A percentile compares a stretch with the other conserved stretches of the same genome.
Conservation (phyloP, 768 basidiomycete genomes). For the Tylopilus sp. region DNA sequence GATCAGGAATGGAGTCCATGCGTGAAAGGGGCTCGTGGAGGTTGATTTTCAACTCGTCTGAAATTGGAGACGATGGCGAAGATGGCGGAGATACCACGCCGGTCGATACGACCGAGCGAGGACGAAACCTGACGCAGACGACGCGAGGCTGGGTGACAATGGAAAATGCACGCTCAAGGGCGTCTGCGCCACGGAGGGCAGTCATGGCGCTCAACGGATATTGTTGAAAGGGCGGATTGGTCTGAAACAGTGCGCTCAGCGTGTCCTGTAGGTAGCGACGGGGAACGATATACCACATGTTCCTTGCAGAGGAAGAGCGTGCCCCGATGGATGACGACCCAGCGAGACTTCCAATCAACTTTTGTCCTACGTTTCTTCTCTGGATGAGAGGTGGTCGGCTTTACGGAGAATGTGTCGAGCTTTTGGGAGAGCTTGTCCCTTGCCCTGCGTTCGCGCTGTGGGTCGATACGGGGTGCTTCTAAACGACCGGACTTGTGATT, state of each 20-base stretch:
- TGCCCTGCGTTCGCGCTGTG: not conserved
- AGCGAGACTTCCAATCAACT: constrained; percentile 61
- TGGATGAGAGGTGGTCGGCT: constrained; percentile 4
- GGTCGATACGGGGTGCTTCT: constrained; percentile 19
- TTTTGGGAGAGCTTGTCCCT: constrained; percentile 13
- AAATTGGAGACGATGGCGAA: constrained; percentile 25
- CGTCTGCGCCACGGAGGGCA: constrained; percentile 43
- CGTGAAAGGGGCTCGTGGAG: not conserved
- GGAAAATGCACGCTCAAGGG: constrained; percentile 33
- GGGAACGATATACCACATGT: constrained; percentile 41
- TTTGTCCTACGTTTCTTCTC: constrained; percentile 33
- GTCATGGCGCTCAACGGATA: constrained; percentile 40
- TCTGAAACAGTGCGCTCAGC: constrained; percentile 31
- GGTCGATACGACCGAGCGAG: not conserved
- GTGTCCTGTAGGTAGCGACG: not conserved
- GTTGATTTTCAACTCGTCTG: constrained; percentile 10
- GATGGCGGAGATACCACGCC: constrained; percentile 18
- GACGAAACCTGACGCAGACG: constrained; percentile 41
- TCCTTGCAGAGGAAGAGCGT: constrained; percentile 52
- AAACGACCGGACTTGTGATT: constrained; percentile 26
- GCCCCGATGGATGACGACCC: constrained; percentile 60
- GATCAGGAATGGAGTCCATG: not conserved
- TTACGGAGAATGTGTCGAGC: constrained; percentile 9
- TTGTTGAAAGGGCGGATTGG: constrained; percentile 35
- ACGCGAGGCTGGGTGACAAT: constrained; percentile 28